A percentile compares a stretch with the other conserved stretches of the same genome.
Evolutionary conservation across 176 grass and related monocot species (phyloP).

Genomic region (Tillandsia fasciculata): DNA sequence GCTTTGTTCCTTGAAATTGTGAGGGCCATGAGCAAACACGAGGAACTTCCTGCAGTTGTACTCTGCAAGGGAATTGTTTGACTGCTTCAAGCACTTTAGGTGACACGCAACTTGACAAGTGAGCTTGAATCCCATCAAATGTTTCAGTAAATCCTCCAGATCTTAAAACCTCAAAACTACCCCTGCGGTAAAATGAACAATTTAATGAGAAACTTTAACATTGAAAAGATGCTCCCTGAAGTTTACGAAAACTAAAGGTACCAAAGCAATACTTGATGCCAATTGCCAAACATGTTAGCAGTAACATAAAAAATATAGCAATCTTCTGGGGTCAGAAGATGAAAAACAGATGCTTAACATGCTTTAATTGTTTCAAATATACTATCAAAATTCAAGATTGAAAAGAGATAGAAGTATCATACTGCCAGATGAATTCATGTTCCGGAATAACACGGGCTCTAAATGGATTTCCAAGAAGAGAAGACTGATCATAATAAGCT

Average conservation of each 20-base stretch:
- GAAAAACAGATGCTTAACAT: background rate
- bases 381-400: background rate
- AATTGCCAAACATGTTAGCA: background rate
- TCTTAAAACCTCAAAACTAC: conserved; percentile 75
- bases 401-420: conserved; percentile 42
- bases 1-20: conserved; percentile 55
- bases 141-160: conserved; percentile 34
- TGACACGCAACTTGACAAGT: conserved; percentile 61
- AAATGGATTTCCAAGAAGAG: conserved; percentile 28
- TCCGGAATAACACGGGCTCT: conserved; percentile 59
- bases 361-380: background rate
- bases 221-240: too few species aligned
- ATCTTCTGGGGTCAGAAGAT: too few species aligned
- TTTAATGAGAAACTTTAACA: conserved; percentile 8
- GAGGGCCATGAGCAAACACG: conserved; percentile 49
- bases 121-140: conserved; percentile 77
- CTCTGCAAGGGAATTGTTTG: conserved; percentile 51
- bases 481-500: conserved; percentile 37
- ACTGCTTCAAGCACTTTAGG: conserved; percentile 58
- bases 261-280: background rate
- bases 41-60: conserved; percentile 65
- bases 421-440: conserved; percentile 87
- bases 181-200: conserved; percentile 47
- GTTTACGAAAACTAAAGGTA: background rate
- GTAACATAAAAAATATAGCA: background rate